phyloP scores from a whole-genome alignment of 2,329 filamentous ascomycete genomes.

The Basipetospora sp. region DNA sequence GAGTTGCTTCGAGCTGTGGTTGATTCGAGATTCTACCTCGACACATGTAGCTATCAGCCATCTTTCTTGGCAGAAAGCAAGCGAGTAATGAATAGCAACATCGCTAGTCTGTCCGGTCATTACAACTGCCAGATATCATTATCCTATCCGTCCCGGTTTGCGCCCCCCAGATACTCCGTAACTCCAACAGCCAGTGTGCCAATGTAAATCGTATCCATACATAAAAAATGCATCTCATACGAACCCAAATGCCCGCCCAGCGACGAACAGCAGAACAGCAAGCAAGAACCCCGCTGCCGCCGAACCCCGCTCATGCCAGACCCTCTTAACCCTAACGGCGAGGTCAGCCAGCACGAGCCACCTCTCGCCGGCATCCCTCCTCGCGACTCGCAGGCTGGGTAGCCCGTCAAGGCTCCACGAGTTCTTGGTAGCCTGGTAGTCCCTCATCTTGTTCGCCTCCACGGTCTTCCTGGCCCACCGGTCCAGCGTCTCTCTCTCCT shows the following conservation, averaged over 20 bases:
- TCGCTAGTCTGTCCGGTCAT: no score
- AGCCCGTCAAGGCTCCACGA: slow-evolving; percentile 41
- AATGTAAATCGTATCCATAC: no score
- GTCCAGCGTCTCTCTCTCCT: slow-evolving; percentile 41
- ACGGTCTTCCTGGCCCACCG: slow-evolving; percentile 34
- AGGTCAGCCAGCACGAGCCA: slow-evolving; percentile 17
- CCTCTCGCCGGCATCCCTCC: slow-evolving; percentile 32
- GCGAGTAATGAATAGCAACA: no score
- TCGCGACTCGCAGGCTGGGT: slow-evolving; percentile 39
- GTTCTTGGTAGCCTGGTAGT: slow-evolving; percentile 46
- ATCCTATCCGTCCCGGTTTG: no score
- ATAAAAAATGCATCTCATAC: background rate
- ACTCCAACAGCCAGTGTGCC: no score
- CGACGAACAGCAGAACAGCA: slow-evolving; percentile 9
- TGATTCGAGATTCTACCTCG: no score
- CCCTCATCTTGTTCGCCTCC: slow-evolving; percentile 24
- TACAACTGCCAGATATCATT: no score
- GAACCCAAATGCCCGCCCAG: slow-evolving; percentile 2
- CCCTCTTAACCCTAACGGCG: slow-evolving; percentile 13
- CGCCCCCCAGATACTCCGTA: no score
- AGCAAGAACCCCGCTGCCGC: slow-evolving; percentile 18
- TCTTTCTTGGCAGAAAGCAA: no score
- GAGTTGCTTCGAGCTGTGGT: no score
- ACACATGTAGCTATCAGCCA: no score
- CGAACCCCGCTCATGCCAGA: slow-evolving; percentile 17